Conservation (phyloP, 352 stramenopile species). For the Phytophthora niederhauseri region DNA sequence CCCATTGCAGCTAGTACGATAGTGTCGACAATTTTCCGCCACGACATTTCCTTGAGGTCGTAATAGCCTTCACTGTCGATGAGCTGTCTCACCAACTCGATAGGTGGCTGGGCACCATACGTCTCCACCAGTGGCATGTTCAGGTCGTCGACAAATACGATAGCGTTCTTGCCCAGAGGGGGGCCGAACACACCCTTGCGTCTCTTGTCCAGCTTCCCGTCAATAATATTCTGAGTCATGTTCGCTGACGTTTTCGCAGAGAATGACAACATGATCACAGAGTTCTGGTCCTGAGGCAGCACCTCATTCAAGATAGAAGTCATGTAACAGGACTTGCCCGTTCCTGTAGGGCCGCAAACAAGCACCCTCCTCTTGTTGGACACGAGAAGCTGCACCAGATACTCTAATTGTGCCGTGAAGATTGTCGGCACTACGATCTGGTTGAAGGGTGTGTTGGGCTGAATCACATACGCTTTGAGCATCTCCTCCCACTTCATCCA, state of each 20-base stretch:
- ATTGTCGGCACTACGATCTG: constrained; percentile 95
- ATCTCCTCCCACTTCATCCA: constrained; percentile 94
- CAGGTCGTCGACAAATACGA: constrained; percentile 95
- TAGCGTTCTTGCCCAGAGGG: constrained; percentile 81
- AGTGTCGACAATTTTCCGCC: constrained; percentile 92
- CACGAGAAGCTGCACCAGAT: constrained; percentile 87
- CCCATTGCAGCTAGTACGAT: constrained; percentile 93
- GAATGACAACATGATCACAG: constrained; percentile 91
- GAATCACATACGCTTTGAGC: constrained; percentile 87
- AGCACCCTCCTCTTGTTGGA: constrained; percentile 85
- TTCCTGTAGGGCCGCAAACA: constrained; percentile 93
- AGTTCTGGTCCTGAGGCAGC: constrained; percentile 83
- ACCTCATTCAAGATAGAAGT: constrained; percentile 84
- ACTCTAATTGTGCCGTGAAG: constrained; percentile 92
- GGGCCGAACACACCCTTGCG: constrained; percentile 93
- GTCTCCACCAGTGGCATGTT: constrained; percentile 96
- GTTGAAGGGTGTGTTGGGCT: constrained; percentile 86
- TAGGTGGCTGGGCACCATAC: constrained; percentile 93
- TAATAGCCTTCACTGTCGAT: constrained; percentile 93
- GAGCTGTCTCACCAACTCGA: constrained; percentile 93
- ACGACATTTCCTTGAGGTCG: constrained; percentile 94
- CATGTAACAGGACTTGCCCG: constrained; percentile 93
- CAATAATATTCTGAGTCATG: constrained; percentile 96
- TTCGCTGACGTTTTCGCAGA: constrained; percentile 94
- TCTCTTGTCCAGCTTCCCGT: constrained; percentile 95